These are phyloP conservation scores for Setomelanomma holmii DNA, from an alignment of 2,329 filamentous ascomycete genomes.

Conservation along the genomic window DNA sequence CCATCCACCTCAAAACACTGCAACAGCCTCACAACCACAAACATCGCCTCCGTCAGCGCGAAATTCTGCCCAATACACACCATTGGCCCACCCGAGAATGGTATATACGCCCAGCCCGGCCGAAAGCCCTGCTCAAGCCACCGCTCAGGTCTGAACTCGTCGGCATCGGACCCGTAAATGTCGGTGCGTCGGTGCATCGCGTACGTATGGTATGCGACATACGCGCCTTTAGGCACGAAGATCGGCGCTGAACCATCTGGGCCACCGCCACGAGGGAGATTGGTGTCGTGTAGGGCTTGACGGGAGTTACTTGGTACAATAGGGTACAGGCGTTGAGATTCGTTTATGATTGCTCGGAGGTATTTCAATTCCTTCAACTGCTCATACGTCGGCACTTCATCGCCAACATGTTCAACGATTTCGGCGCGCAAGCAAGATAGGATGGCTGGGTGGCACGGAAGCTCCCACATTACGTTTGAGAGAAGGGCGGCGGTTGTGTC, in stretches of 20 bases:
- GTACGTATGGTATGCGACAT: constrained; percentile 22
- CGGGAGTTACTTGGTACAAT: constrained; percentile 40
- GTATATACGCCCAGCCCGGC: constrained; percentile 38
- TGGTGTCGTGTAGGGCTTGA: constrained; percentile 33
- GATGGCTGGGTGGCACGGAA: constrained; percentile 45
- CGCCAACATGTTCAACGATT: constrained; percentile 55
- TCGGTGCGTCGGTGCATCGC: constrained; percentile 39
- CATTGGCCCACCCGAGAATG: constrained; percentile 36
- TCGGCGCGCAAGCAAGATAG: constrained; percentile 44
- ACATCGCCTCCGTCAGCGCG: constrained; percentile 31
- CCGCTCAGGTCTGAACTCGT: constrained; percentile 40
- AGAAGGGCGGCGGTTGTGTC: constrained; percentile 43
- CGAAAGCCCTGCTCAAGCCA: constrained; percentile 36
- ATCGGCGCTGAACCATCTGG: constrained; percentile 31
- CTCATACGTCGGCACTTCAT: constrained; percentile 26
- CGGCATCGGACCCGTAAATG: constrained; percentile 43
- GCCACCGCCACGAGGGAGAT: constrained; percentile 41
- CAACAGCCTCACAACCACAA: constrained; percentile 28
- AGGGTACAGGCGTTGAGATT: constrained; percentile 40
- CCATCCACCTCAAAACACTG: constrained; percentile 27
- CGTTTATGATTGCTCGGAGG: constrained; percentile 39
- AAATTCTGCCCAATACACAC: constrained; percentile 39
- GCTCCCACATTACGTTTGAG: constrained; percentile 43
- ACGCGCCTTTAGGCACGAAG: constrained; percentile 34
- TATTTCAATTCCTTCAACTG: constrained; percentile 41